Evolutionary conservation across 345 rosid species (phyloP), one percentile per base, ranked within the genome.

Genomic region (Gossypium turneri): DNA sequence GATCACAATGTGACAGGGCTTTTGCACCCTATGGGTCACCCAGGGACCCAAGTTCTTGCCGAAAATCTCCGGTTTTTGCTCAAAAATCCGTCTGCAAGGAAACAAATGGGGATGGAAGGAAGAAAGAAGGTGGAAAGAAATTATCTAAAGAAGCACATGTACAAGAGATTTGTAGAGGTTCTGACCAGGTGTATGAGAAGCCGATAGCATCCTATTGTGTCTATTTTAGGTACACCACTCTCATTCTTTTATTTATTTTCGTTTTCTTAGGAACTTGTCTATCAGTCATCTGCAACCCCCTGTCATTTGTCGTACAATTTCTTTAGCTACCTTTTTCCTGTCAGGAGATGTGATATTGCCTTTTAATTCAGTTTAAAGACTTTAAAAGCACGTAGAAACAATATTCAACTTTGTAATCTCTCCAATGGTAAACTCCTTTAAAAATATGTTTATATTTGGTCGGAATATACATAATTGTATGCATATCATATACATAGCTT

Each of bases 141-240:
- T 90, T 90, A 87, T 84, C 76, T 94, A 92, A 94, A 94, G 83
- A 82, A 82, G 79, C 97, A 92, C 64, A 90, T 94, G 94, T 94
- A 89, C 88, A 87, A 80, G 84, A 85, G 85, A 79, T 86, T 92
- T 66, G 93, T 87, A 0, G 86, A 85, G 73, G 92, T 92, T 79
- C 88, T 94, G 64, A 80, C 83, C 85, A 90, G 77, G 81, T 92
- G 98, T 85, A 89, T 92, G 97, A 87, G 92, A 79, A 79, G 83
- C 80, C 83, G 80, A 66, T 86, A 77, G 78, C 68, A 71, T 67
- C 67, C 29, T 55, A 55, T 11, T 22, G 73, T 70, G 56, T 15
- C 57, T 9, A 73, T n/a, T 58, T 56, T 52, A 9, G 41, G 45
- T 51, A 12, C 60, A 4, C 20, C 57, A 52, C 1, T 67, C 19